Conservation (phyloP, 257 asterid genomes). For the Leptodermis oblonga region DNA sequence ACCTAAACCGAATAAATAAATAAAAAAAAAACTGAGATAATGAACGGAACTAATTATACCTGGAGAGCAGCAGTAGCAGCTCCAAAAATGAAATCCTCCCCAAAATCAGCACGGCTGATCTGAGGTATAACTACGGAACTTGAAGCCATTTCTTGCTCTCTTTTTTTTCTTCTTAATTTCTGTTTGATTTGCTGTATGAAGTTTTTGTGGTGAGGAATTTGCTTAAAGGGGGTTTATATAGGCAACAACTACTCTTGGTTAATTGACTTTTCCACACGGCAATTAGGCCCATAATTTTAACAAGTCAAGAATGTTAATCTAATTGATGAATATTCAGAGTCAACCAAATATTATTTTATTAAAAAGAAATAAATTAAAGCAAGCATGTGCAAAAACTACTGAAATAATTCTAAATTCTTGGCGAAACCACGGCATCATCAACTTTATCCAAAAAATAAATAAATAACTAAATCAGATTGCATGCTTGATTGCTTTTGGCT, state of each 20-base stretch:
- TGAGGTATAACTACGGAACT: not conserved
- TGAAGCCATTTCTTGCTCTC: not conserved
- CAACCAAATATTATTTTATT: not conserved
- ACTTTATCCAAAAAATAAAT: too few relatives aligned
- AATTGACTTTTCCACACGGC: not conserved
- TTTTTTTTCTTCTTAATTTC: not conserved
- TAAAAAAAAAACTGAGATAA: too few relatives aligned
- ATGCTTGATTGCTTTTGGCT: too few relatives aligned
- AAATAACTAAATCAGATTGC: too few relatives aligned
- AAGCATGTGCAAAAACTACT: too few relatives aligned
- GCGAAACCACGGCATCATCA: too few relatives aligned
- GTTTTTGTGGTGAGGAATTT: not conserved
- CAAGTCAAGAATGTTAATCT: not conserved
- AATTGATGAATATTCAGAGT: not conserved
- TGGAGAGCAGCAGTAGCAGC: slow-evolving; percentile 16
- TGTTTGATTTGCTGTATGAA: not conserved
- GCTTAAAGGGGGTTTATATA: not conserved
- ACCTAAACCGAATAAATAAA: too few relatives aligned
- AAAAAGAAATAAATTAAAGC: too few relatives aligned
- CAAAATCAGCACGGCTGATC: slow-evolving; percentile 3
- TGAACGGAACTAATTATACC: not conserved
- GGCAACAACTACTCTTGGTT: not conserved
- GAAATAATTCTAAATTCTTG: too few relatives aligned
- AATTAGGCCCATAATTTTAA: not conserved
- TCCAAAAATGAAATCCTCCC: slow-evolving; percentile 8